Conservation (phyloP, 2,329 filamentous ascomycete species). For the Phialophora expanda region DNA sequence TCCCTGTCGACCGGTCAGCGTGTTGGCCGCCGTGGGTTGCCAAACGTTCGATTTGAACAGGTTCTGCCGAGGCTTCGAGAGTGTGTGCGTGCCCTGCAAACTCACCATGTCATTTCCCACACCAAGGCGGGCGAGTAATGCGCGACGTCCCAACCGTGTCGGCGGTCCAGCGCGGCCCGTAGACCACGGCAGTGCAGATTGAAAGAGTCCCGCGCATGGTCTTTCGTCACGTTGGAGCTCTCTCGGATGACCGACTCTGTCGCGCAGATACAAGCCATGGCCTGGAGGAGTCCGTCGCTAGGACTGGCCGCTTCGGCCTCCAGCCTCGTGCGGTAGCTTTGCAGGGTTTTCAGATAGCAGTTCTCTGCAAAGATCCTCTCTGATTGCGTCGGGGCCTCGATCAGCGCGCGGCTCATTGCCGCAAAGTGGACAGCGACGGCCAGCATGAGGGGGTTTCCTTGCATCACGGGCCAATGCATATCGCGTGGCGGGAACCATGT, state of each 20-base stretch:
- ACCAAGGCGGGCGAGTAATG: constrained; percentile 5
- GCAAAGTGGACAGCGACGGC: constrained; percentile 12
- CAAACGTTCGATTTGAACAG: too few relatives aligned
- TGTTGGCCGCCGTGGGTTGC: neutral
- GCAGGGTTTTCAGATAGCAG: neutral
- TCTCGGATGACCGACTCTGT: constrained; percentile 1
- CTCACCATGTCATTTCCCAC: constrained; percentile 12
- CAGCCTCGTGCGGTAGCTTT: constrained; percentile 3
- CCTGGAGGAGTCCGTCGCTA: constrained; percentile 6
- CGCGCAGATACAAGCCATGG: neutral
- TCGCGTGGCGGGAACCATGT: constrained; percentile 10
- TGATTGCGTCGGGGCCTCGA: neutral
- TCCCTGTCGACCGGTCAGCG: constrained; percentile 2
- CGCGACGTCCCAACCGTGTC: constrained; percentile 5
- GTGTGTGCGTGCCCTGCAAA: neutral
- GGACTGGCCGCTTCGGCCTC: constrained; percentile 3
- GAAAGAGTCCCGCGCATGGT: neutral
- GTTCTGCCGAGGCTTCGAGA: too few relatives aligned
- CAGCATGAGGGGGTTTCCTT: neutral
- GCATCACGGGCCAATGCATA: constrained; percentile 8
- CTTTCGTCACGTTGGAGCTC: constrained; percentile 1
- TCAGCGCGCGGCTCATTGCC: constrained; percentile 1
- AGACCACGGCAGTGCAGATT: constrained; percentile 4
- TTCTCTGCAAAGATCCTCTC: constrained; percentile 6
- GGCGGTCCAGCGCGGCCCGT: neutral